These are phyloP conservation scores for Trichoderma citrinoviride DNA, from an alignment of 2,329 filamentous ascomycete genomes.

Conservation along the genomic window DNA sequence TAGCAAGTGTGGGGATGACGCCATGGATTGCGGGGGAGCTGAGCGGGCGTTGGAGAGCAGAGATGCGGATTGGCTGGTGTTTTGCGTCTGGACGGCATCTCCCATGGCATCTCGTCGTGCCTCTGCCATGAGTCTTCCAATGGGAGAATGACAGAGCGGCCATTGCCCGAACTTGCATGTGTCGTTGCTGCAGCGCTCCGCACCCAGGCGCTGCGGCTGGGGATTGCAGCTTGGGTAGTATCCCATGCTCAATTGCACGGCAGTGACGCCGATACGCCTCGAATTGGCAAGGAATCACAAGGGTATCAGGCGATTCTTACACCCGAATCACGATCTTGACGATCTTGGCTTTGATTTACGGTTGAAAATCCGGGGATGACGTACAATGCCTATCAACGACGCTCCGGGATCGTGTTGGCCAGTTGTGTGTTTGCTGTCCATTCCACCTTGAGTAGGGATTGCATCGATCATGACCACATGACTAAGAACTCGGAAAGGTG, in stretches of 20 bases:
- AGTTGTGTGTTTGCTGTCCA: background rate
- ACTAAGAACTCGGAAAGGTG: background rate
- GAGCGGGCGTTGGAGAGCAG: slow-evolving; percentile 23
- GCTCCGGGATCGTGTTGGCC: background rate
- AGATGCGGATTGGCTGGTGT: slow-evolving; percentile 15
- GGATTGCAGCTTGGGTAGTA: slow-evolving; percentile 5
- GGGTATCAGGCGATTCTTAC: too few relatives aligned
- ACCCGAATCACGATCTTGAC: background rate
- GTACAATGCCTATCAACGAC: background rate
- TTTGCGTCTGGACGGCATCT: slow-evolving; percentile 8
- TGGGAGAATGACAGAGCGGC: background rate
- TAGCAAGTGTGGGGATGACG: slow-evolving; percentile 32
- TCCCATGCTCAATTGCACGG: background rate
- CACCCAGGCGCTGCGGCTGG: background rate
- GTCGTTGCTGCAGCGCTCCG: background rate
- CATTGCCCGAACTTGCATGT: background rate
- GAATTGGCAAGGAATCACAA: background rate
- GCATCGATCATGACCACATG: background rate
- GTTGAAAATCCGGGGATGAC: background rate
- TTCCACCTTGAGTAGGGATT: slow-evolving; percentile 6
- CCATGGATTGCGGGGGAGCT: slow-evolving; percentile 37
- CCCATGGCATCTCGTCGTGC: background rate
- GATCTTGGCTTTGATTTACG: background rate
- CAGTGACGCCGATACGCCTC: slow-evolving; percentile 6
- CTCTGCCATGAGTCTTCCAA: slow-evolving; percentile 3